phyloP scores from a whole-genome alignment of 139 green algal species.

The Chlorella sorokiniana region DNA sequence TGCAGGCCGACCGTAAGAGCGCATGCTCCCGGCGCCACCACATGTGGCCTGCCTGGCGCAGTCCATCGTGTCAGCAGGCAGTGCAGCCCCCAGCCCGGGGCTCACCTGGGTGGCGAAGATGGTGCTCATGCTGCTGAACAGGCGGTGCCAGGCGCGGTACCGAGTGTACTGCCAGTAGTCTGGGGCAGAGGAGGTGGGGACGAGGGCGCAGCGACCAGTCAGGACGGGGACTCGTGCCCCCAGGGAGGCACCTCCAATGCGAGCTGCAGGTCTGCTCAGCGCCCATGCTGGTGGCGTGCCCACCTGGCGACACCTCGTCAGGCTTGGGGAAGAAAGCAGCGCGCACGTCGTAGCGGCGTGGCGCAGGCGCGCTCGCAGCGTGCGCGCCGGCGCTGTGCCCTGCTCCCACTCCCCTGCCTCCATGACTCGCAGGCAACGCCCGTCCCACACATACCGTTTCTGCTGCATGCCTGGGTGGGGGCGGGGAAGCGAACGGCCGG shows the following conservation, averaged over 20 bases:
- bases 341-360: slow-evolving; percentile 10
- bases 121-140: slow-evolving; percentile 77
- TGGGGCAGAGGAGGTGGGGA: neutral
- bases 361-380: slow-evolving; percentile 15
- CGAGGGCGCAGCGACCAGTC: neutral
- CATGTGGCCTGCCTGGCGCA: neutral
- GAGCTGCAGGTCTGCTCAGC: neutral
- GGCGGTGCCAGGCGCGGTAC: slow-evolving; percentile 81
- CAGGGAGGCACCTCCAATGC: neutral
- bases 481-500: neutral
- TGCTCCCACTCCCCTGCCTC: slow-evolving; percentile 27
- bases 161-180: slow-evolving; percentile 92
- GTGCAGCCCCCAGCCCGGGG: neutral
- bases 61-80: neutral
- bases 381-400: neutral
- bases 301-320: slow-evolving; percentile 23
- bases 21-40: neutral
- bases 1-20: neutral
- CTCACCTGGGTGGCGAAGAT: slow-evolving; percentile 74
- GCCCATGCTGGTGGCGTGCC: neutral
- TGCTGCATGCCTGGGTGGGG: slow-evolving; percentile 4
- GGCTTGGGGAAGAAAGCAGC: slow-evolving; percentile 41
- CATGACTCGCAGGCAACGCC: slow-evolving; percentile 6
- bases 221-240: neutral
- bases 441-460: slow-evolving; percentile 36